These are phyloP conservation scores for Diaporthe sp. DNA, from an alignment of 2,329 filamentous ascomycete species.

Conservation along the genomic window DNA sequence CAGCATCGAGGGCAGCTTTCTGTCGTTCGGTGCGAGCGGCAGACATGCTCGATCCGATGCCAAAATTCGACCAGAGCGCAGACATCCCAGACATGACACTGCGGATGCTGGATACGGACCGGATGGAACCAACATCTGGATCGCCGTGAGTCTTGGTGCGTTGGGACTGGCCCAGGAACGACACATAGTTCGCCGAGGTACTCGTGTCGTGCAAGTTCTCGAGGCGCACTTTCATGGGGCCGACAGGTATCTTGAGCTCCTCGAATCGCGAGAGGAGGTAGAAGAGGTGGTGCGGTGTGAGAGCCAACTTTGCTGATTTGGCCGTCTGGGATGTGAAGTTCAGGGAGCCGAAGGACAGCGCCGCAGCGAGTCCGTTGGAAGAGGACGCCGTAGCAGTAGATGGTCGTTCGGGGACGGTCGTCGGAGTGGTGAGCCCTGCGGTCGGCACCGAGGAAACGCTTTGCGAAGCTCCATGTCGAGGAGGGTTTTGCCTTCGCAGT, in stretches of 20 bases:
- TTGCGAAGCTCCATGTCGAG: constrained; percentile 78
- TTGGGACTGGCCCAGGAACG: constrained; percentile 88
- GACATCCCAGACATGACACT: constrained; percentile 99
- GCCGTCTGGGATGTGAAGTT: constrained; percentile 87
- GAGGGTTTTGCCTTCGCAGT: constrained; percentile 78
- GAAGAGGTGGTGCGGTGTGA: constrained; percentile 97
- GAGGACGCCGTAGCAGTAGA: constrained; percentile 75
- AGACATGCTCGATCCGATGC: constrained; percentile 83
- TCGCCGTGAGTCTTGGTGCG: constrained; percentile 79
- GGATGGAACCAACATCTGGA: constrained; percentile 90
- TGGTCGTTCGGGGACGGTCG: constrained; percentile 70
- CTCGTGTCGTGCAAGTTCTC: constrained; percentile 94
- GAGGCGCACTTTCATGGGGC: constrained; percentile 94
- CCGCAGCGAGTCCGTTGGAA: constrained; percentile 82
- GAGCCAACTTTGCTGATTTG: constrained; percentile 90
- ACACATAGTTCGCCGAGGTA: constrained; percentile 92
- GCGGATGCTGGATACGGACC: constrained; percentile 95
- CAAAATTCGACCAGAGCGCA: constrained; percentile 89
- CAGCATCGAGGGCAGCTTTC: constrained; percentile 85
- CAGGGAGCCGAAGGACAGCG: constrained; percentile 87
- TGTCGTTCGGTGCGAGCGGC: constrained; percentile 89
- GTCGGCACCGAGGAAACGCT: constrained; percentile 71
- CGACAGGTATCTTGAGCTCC: constrained; percentile 89
- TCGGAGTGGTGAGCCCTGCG: constrained; percentile 59
- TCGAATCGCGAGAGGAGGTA: constrained; percentile 96